Conservation (phyloP, 2,329 filamentous ascomycete genomes). For the Aspergillus brasiliensis region DNA sequence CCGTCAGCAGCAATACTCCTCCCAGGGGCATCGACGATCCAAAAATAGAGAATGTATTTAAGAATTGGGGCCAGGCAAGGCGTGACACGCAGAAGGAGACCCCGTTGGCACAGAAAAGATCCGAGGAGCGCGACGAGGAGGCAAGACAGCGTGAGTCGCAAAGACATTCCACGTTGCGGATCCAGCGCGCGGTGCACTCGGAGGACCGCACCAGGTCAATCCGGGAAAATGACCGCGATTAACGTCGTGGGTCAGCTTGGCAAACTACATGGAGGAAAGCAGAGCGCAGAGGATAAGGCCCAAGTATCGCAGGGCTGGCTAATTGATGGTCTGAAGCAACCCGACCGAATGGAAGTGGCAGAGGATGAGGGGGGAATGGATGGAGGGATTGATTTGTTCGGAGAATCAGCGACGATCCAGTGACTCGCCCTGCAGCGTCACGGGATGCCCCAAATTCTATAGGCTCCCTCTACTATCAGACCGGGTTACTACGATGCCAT, state of each 20-base stretch:
- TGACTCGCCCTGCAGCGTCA: slow-evolving; percentile 7
- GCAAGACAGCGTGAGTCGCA: slow-evolving; percentile 13
- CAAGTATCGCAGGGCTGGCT: background rate
- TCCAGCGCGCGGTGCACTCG: slow-evolving; percentile 3
- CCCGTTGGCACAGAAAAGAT: slow-evolving; percentile 17
- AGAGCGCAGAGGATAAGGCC: background rate
- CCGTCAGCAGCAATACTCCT: slow-evolving; percentile 7
- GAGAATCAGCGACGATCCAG: background rate
- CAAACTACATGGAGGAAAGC: background rate
- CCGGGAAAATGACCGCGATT: slow-evolving; percentile 2
- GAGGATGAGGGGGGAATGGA: background rate
- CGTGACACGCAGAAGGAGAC: slow-evolving; percentile 16
- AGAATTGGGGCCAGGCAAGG: slow-evolving; percentile 15
- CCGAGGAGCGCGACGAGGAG: slow-evolving; percentile 10
- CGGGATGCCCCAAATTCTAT: background rate
- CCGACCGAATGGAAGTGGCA: background rate
- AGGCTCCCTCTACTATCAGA: background rate
- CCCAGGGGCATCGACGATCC: slow-evolving; percentile 3
- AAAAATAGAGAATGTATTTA: slow-evolving; percentile 15
- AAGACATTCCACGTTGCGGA: slow-evolving; percentile 24
- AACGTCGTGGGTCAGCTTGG: background rate
- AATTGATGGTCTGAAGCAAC: background rate
- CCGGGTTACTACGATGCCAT: background rate
- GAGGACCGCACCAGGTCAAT: background rate
- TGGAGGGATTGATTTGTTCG: background rate